A percentile compares a stretch with the other conserved stretches of the same genome.
These are phyloP conservation scores for Berkeleyomyces basicola DNA, from an alignment of 2,329 filamentous ascomycete genomes.

Conservation along the genomic window DNA sequence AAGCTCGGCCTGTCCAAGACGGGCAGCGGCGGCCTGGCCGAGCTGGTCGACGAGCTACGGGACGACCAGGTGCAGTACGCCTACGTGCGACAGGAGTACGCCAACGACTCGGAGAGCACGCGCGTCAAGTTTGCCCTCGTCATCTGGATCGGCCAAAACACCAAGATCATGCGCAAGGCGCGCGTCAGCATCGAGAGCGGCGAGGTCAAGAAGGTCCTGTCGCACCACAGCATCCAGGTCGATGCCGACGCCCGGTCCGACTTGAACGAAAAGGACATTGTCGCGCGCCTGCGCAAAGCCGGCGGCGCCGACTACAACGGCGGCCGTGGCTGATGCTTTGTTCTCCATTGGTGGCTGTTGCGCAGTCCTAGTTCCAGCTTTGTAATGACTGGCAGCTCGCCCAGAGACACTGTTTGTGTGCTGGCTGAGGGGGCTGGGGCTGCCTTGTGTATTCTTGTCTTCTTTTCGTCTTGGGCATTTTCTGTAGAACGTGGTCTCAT, in stretches of 20 bases:
- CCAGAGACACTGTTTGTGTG: background rate
- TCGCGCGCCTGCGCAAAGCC: conserved; percentile 43
- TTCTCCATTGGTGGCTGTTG: background rate
- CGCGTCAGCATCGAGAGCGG: conserved; percentile 51
- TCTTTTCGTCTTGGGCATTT: background rate
- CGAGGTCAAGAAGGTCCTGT: conserved; percentile 44
- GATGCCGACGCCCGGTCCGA: conserved; percentile 44
- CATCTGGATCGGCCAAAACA: conserved; percentile 49
- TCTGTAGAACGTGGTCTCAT: background rate
- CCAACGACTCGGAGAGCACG: conserved; percentile 53
- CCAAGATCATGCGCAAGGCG: conserved; percentile 53
- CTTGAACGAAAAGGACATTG: conserved; percentile 44
- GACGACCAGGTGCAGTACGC: conserved; percentile 47
- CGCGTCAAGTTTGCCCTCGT: conserved; percentile 52
- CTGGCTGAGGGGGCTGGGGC: background rate
- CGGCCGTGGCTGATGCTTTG: conserved; percentile 31
- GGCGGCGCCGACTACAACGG: conserved; percentile 59
- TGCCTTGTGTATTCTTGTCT: conserved; percentile 3
- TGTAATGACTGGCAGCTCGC: background rate
- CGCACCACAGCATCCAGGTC: conserved; percentile 49
- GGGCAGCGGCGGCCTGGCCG: conserved; percentile 42
- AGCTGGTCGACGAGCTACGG: conserved; percentile 40
- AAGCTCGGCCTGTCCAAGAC: conserved; percentile 38
- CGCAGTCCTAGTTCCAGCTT: background rate
- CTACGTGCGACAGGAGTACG: conserved; percentile 50